Conservation (phyloP, 148 eudicot species). For the Salicornia ramosissima region DNA sequence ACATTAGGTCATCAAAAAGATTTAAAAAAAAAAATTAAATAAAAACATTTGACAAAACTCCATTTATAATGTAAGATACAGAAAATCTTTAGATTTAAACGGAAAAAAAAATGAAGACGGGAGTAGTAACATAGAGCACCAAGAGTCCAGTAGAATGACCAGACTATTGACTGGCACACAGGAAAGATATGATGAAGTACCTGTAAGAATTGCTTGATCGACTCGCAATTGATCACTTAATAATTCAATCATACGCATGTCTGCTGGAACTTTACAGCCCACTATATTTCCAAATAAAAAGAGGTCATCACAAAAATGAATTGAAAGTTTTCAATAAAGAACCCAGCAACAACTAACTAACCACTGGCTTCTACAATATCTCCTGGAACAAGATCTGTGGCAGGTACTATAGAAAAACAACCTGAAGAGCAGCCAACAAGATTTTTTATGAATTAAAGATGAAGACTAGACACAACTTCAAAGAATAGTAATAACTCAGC, state of each 20-base stretch:
- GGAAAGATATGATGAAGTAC: conserved; percentile 29
- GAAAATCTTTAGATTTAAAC: neutral
- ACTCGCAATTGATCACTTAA: conserved; percentile 87
- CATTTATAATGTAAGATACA: neutral
- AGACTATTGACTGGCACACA: neutral
- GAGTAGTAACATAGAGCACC: neutral
- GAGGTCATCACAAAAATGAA: neutral
- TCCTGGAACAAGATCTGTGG: conserved; percentile 91
- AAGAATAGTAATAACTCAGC: neutral
- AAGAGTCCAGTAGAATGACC: neutral
- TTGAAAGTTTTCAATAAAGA: neutral
- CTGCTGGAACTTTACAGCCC: conserved; percentile 98
- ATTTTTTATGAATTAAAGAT: neutral
- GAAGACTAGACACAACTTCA: neutral
- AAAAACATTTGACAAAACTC: neutral
- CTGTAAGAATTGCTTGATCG: conserved; percentile 99
- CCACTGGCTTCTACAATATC: conserved; percentile 97
- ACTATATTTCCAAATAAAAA: conserved; percentile 31
- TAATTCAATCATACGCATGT: conserved; percentile 92
- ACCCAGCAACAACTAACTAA: conserved; percentile 24
- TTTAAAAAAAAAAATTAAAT: neutral
- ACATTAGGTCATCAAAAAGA: neutral
- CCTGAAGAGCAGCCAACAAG: conserved; percentile 42
- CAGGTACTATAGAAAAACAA: conserved; percentile 90
- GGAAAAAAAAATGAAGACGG: neutral